Evolutionary conservation across 495 filamentous ascomycete species (phyloP).

Genomic region (Neurospora hispaniola): DNA sequence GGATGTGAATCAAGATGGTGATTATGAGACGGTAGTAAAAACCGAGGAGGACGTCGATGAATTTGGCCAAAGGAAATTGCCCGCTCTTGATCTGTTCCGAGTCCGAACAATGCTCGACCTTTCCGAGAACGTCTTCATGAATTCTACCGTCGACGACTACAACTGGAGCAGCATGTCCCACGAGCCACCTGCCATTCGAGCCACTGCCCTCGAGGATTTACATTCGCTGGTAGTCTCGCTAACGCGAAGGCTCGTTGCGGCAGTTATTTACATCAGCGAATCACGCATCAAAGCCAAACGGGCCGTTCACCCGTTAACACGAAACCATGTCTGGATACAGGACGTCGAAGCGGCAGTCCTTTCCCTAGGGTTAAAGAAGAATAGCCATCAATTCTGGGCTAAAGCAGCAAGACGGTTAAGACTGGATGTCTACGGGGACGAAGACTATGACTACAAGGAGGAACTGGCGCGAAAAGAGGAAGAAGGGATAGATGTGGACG

Average conservation of each 20-base stretch:
- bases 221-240: conserved; percentile 54
- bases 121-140: conserved; percentile 69
- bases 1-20: neutral
- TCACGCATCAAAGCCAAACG: conserved; percentile 36
- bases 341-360: conserved; percentile 61
- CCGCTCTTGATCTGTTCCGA: conserved; percentile 44
- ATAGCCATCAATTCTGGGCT: conserved; percentile 48
- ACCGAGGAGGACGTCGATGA: conserved; percentile 19
- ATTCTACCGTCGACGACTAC: conserved; percentile 46
- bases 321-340: conserved; percentile 33
- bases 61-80: conserved; percentile 26
- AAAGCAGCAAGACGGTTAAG: conserved; percentile 46
- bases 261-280: conserved; percentile 56
- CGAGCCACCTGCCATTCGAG: conserved; percentile 53
- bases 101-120: conserved; percentile 52
- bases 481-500: conserved; percentile 12
- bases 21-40: conserved; percentile 6
- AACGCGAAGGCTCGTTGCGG: conserved; percentile 57
- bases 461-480: neutral
- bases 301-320: conserved; percentile 20
- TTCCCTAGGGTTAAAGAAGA: conserved; percentile 37
- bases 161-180: conserved; percentile 50
- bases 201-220: conserved; percentile 62
- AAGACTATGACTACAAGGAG: conserved; percentile 14
- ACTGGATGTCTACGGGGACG: conserved; percentile 43